Percentiles rank a stretch among this genome's conserved stretches.
phyloP scores from a whole-genome alignment of 1,284 basidiomycete species.

The Ceratobasidium sp. region DNA sequence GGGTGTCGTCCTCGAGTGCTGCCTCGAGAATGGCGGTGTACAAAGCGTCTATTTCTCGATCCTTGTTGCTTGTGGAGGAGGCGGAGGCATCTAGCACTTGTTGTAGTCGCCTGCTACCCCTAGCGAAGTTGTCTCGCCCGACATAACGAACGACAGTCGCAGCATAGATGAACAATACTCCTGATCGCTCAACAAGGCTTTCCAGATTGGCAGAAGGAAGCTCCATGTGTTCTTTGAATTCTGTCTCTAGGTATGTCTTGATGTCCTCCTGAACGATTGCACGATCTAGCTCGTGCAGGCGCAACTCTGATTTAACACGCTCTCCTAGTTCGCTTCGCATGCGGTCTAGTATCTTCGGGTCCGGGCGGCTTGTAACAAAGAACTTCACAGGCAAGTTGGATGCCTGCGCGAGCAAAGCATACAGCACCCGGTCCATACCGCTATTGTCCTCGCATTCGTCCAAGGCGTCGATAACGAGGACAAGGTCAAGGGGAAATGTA shows the following conservation, averaged over 20 bases:
- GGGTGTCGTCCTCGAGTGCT: background rate
- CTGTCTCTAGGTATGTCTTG: background rate
- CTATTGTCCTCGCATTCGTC: slow-evolving; percentile 14
- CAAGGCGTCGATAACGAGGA: slow-evolving; percentile 17
- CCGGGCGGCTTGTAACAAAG: slow-evolving; percentile 11
- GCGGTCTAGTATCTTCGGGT: background rate
- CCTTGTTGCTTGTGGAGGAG: too few relatives aligned
- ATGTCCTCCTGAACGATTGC: background rate
- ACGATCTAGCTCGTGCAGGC: slow-evolving; percentile 1
- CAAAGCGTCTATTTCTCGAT: background rate
- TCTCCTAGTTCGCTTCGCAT: background rate
- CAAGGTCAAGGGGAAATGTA: background rate
- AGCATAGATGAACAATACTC: slow-evolving; percentile 27
- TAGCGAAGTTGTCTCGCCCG: background rate
- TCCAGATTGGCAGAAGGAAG: background rate
- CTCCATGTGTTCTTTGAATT: background rate
- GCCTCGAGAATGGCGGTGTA: slow-evolving; percentile 4
- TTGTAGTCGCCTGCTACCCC: background rate
- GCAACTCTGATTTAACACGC: background rate
- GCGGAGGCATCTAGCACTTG: background rate
- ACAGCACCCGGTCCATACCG: background rate
- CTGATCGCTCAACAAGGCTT: background rate
- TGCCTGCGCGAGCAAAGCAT: background rate
- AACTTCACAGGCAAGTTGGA: background rate
- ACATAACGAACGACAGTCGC: slow-evolving; percentile 12